Percentiles rank a stretch among this genome's conserved stretches.
These are phyloP conservation scores for Plasmodium berghei DNA, from an alignment of 169 alveolate species.

Conservation along the genomic window DNA sequence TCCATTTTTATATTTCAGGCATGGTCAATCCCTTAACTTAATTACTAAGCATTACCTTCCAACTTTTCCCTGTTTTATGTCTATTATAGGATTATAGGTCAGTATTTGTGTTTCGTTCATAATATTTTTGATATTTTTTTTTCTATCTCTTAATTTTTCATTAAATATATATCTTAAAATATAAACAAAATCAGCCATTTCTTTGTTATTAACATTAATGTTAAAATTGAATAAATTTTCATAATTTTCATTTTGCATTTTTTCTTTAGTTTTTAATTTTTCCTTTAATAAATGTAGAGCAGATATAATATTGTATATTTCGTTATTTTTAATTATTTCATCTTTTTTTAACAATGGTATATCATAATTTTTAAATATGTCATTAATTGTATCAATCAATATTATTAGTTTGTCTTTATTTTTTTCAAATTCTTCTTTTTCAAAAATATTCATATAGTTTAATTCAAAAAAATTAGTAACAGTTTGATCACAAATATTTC, in stretches of 20 bases:
- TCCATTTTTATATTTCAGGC: too few relatives aligned
- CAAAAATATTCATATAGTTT: not conserved
- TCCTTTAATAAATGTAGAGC: conserved; percentile 61
- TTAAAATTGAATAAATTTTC: conserved; percentile 46
- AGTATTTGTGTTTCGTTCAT: conserved; percentile 58
- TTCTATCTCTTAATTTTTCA: conserved; percentile 27
- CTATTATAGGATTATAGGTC: conserved; percentile 67
- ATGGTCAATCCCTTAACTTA: too few relatives aligned
- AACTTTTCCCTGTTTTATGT: conserved; percentile 57
- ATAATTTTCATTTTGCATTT: conserved; percentile 43
- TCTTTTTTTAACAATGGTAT: conserved; percentile 33
- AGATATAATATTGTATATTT: conserved; percentile 13
- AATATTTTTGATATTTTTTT: conserved; percentile 20
- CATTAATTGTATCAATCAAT: conserved; percentile 37
- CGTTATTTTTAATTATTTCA: not conserved
- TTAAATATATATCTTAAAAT: conserved; percentile 46
- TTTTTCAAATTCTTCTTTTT: conserved; percentile 20
- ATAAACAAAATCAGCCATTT: conserved; percentile 62
- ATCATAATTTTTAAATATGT: conserved; percentile 44
- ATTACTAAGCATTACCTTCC: conserved; percentile 23
- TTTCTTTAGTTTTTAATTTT: conserved; percentile 59
- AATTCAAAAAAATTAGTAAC: conserved; percentile 48
- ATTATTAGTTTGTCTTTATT: conserved; percentile 3
- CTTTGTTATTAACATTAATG: conserved; percentile 20
- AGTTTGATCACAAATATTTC: not conserved